Conservation (phyloP, 306 rosid genomes). For the Begonia peltatifolia region DNA sequence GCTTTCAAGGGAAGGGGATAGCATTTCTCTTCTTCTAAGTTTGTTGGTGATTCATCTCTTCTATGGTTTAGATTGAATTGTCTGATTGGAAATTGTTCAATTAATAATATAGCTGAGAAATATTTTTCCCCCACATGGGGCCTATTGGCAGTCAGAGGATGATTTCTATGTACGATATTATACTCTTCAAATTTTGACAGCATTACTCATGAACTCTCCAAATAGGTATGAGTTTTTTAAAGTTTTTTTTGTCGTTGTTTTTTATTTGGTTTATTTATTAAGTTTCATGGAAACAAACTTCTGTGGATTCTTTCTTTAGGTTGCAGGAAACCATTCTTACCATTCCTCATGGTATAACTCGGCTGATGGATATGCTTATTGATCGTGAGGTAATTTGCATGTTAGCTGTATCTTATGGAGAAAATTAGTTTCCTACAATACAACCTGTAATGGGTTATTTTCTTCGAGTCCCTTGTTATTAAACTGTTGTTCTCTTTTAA, state of each 20-base stretch:
- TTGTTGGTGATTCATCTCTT: constrained; percentile 53
- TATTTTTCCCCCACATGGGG: too few species aligned
- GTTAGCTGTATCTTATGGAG: neutral
- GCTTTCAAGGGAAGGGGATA: constrained; percentile 78
- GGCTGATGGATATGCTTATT: constrained; percentile 96
- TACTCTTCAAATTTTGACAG: constrained; percentile 84
- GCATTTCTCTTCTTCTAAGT: constrained; percentile 79
- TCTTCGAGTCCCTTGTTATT: neutral
- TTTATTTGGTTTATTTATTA: neutral
- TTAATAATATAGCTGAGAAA: too few species aligned
- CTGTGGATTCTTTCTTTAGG: constrained; percentile 45
- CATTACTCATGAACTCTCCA: constrained; percentile 75
- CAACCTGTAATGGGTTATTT: too few species aligned
- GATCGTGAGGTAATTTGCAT: constrained; percentile 75
- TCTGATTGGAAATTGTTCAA: too few species aligned
- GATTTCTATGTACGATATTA: constrained; percentile 92
- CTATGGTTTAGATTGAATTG: too few species aligned
- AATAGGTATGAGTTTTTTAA: constrained; percentile 38
- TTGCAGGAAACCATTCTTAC: constrained; percentile 94
- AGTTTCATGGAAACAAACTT: constrained; percentile 4
- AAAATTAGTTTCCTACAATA: neutral
- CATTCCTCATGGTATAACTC: constrained; percentile 83
- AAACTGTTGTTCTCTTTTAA: neutral
- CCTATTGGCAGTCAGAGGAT: constrained; percentile 65
- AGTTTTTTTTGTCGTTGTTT: neutral